phyloP scores from a whole-genome alignment of 257 asterid genomes.

The Forsythia suspensa region DNA sequence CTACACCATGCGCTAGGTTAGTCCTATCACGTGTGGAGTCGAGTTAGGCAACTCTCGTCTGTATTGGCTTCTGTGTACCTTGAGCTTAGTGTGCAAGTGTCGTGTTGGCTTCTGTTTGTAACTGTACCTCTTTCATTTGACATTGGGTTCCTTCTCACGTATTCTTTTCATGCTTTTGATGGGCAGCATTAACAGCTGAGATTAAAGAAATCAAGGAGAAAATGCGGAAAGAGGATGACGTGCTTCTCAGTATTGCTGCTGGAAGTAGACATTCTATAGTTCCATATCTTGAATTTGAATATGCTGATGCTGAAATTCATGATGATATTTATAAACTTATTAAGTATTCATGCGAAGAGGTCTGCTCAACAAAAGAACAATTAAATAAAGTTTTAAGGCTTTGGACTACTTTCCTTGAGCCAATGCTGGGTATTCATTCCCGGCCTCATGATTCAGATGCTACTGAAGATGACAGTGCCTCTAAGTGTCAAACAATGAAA shows the following conservation, averaged over 20 bases:
- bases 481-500: conserved; percentile 40
- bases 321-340: conserved; percentile 82
- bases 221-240: conserved; percentile 73
- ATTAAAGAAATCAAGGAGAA: conserved; percentile 89
- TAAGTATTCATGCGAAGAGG: conserved; percentile 86
- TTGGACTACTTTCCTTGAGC: conserved; percentile 90
- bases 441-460: conserved; percentile 44
- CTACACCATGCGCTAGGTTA: no score
- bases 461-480: conserved; percentile 50
- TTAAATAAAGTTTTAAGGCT: conserved; percentile 71
- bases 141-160: conserved; percentile 18
- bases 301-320: conserved; percentile 69
- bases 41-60: no score
- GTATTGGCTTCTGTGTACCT: no score
- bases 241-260: conserved; percentile 72
- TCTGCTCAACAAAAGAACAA: conserved; percentile 93
- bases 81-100: no score
- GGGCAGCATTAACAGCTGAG: conserved; percentile 77
- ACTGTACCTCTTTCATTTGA: no score
- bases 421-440: conserved; percentile 69
- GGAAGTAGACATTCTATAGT: conserved; percentile 71
- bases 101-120: not conserved
- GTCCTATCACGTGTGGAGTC: no score
- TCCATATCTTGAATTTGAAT: conserved; percentile 80
- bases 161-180: conserved; percentile 25